A percentile compares a stretch with the other conserved stretches of the same genome.
Conservation (phyloP, 2,329 filamentous ascomycete genomes). For the Colletotrichum graminicola region DNA sequence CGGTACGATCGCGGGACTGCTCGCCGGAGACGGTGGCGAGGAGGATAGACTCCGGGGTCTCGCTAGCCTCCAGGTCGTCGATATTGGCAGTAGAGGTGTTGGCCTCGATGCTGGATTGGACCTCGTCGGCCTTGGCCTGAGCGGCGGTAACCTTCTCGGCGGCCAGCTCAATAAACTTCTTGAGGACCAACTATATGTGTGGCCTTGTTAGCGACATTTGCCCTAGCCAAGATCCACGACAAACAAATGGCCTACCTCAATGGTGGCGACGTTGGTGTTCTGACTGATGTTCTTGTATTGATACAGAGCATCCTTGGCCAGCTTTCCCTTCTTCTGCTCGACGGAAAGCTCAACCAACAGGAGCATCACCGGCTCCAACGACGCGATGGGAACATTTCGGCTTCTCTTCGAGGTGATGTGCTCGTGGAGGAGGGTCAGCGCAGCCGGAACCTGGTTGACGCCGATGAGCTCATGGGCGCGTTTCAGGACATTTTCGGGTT, state of each 20-base stretch:
- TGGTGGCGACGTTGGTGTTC: constrained; percentile 98
- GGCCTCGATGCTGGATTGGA: constrained; percentile 88
- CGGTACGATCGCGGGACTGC: constrained; percentile 96
- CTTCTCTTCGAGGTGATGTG: constrained; percentile 99
- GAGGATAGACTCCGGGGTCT: constrained; percentile 98
- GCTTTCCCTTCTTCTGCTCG: constrained; percentile 97
- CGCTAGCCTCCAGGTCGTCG: constrained; percentile 95
- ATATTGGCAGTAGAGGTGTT: constrained; percentile 79
- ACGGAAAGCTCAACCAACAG: constrained; percentile 97
- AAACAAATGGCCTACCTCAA: constrained; percentile 74
- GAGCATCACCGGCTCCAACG: constrained; percentile 98
- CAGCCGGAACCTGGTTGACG: constrained; percentile 92
- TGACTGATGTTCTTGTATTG: constrained; percentile 99
- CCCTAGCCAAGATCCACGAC: not conserved
- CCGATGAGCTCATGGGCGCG: constrained; percentile 98
- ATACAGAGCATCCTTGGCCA: constrained; percentile 98
- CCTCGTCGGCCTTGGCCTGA: constrained; percentile 94
- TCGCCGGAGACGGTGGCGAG: constrained; percentile 98
- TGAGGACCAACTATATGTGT: constrained; percentile 80
- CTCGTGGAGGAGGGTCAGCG: constrained; percentile 95
- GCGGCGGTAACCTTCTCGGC: constrained; percentile 96
- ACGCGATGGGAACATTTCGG: constrained; percentile 95
- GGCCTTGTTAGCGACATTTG: constrained; percentile 27
- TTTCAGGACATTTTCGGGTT: constrained; percentile 99
- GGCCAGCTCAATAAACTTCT: constrained; percentile 97